Evolutionary conservation across 1,284 basidiomycete species (phyloP).

Genomic region (Cryptococcus amylolentus): DNA sequence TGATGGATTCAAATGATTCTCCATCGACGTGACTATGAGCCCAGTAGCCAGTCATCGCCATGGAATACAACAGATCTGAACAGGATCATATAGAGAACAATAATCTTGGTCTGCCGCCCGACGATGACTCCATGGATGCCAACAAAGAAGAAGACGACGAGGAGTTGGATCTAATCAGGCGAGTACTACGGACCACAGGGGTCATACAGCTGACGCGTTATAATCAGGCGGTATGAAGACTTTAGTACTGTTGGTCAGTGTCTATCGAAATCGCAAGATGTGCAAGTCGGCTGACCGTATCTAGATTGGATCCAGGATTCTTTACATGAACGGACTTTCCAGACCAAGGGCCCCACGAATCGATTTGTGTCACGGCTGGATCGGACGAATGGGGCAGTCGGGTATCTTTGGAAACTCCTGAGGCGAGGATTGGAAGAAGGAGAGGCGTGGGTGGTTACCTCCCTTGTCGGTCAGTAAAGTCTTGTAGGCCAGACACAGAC

Average conservation of each 20-base stretch:
- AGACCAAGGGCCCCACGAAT: slow-evolving; percentile 57
- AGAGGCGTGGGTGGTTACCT: slow-evolving; percentile 72
- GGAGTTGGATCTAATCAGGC: slow-evolving; percentile 49
- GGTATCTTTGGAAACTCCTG: slow-evolving; percentile 64
- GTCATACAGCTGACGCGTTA: slow-evolving; percentile 9
- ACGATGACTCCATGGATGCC: slow-evolving; percentile 10
- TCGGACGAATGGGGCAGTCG: slow-evolving; percentile 37
- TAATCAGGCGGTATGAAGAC: slow-evolving; percentile 56
- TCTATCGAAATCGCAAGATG: not conserved
- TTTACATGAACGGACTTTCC: slow-evolving; percentile 70
- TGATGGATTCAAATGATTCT: no score
- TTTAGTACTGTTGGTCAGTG: slow-evolving; percentile 71
- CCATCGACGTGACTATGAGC: no score
- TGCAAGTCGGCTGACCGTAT: not conserved
- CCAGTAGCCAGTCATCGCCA: no score
- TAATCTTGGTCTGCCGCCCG: not conserved
- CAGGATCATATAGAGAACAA: no score
- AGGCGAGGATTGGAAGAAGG: slow-evolving; percentile 56
- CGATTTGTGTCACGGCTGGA: slow-evolving; percentile 34
- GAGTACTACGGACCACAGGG: slow-evolving; percentile 6
- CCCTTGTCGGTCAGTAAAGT: slow-evolving; percentile 70
- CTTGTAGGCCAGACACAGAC: not conserved
- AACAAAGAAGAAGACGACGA: slow-evolving; percentile 6
- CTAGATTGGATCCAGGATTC: slow-evolving; percentile 94
- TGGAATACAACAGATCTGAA: no score